Evolutionary conservation across 169 alveolate genomes (phyloP), one percentile per base, ranked within the genome.

Genomic region (Plasmodium berghei): DNA sequence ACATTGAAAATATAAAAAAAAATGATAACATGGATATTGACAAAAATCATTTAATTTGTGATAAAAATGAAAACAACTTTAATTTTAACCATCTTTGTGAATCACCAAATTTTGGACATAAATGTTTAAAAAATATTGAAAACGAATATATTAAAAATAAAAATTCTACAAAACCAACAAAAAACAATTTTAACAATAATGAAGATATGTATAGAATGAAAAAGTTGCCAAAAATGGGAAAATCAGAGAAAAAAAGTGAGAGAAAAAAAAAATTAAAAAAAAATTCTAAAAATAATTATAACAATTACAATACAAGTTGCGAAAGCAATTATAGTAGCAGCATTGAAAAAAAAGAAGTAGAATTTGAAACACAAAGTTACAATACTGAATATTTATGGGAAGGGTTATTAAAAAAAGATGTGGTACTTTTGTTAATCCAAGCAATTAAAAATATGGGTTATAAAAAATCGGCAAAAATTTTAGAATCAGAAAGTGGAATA

Each of bases 401-500:
- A 46, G 90, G 90, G 9, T 46, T 80, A 42, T 22, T 80, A 26
- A 80, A 80, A 9, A 80, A 66, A 66, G 90, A 80, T 2, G 90
- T 80, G 0, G 54, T 80, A 8, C 77, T 86, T 9, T 34, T 86
- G 24, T 12, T 86, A 70, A 62, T 86, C 0, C 92, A 86, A 16
- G 87, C 87, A 20, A 72, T 86, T 49, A 73, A 86, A 73, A 73
- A 86, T 24, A 77, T 70, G 89, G 75, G 88, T 9, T 80, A 90
- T 90, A 80, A 52, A 26, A 66, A 80, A 40, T 80, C 90, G 9
- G 90, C 90, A 49, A 83, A 92, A 59, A 64, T 87, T n/a, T 72
- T 94, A 64, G 94, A 94, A 52, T 63, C 74, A 20, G 96, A 94
- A 72, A 90, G 95, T 59, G 73, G 90, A 28, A 87, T 88, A 48